Evolutionary conservation across 2,329 filamentous ascomycete genomes (phyloP).

Genomic region (Talaromyces sp.): DNA sequence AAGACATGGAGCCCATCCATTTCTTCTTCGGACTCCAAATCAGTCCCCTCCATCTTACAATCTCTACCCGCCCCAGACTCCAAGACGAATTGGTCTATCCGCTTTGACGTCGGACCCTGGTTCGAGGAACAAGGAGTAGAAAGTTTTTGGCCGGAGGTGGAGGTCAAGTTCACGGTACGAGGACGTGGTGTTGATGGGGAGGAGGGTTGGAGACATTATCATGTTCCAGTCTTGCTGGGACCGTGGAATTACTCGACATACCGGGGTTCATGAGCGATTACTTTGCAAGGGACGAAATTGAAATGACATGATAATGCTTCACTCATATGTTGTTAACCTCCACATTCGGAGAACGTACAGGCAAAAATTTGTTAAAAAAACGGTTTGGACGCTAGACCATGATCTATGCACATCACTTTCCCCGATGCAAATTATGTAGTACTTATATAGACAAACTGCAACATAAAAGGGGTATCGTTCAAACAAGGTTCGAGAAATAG

Average conservation of each 20-base stretch:
- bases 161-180: slow-evolving; percentile 49
- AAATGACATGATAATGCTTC: background rate
- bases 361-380: background rate
- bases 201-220: slow-evolving; percentile 48
- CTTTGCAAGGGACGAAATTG: background rate
- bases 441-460: slow-evolving; percentile 9
- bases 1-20: slow-evolving; percentile 25
- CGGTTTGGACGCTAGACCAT: background rate
- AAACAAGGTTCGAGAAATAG: background rate
- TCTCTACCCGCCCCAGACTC: slow-evolving; percentile 35
- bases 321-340: background rate
- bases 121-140: slow-evolving; percentile 46
- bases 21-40: background rate
- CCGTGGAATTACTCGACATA: slow-evolving; percentile 52
- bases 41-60: slow-evolving; percentile 27
- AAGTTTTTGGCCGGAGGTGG: slow-evolving; percentile 51
- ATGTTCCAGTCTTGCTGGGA: slow-evolving; percentile 50
- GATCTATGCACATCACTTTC: slow-evolving; percentile 11
- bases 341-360: background rate
- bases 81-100: slow-evolving; percentile 46
- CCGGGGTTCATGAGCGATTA: slow-evolving; percentile 41
- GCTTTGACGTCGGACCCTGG: slow-evolving; percentile 46
- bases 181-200: slow-evolving; percentile 38
- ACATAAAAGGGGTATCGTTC: slow-evolving; percentile 8
- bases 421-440: slow-evolving; percentile 8